Conservation (phyloP, 2,329 filamentous ascomycete genomes). For the Penicillium sp. region DNA sequence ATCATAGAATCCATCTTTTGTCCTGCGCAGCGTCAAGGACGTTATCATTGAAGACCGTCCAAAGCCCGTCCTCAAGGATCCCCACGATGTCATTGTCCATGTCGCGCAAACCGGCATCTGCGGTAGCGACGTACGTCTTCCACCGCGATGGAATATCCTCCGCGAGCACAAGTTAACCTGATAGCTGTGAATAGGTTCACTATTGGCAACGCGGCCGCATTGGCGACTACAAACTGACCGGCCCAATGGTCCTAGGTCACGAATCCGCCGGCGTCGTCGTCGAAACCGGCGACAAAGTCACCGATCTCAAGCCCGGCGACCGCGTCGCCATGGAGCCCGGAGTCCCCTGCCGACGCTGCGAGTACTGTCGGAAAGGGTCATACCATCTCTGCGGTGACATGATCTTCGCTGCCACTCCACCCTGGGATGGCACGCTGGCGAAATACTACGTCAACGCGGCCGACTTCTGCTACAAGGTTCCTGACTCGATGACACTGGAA, state of each 20-base stretch:
- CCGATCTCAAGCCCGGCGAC: conserved; percentile 29
- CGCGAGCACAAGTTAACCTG: too few species aligned
- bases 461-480: conserved; percentile 42
- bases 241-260: conserved; percentile 36
- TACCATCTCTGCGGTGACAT: conserved; percentile 46
- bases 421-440: conserved; percentile 37
- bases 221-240: conserved; percentile 43
- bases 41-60: conserved; percentile 47
- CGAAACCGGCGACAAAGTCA: conserved; percentile 1
- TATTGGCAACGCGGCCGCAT: conserved; percentile 43
- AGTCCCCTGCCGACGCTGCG: conserved; percentile 35
- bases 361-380: conserved; percentile 36
- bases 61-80: conserved; percentile 36
- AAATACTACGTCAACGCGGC: conserved; percentile 39
- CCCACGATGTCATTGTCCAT: conserved; percentile 44
- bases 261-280: conserved; percentile 34
- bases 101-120: conserved; percentile 49
- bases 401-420: conserved; percentile 43
- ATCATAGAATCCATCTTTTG: conserved; percentile 46
- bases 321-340: conserved; percentile 25
- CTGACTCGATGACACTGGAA: conserved; percentile 36
- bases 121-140: conserved; percentile 49
- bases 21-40: conserved; percentile 46
- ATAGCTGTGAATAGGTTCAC: too few species aligned
- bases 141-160: too few species aligned